These are phyloP conservation scores for Boletales sp. DNA, from an alignment of 768 basidiomycete species.

Conservation along the genomic window DNA sequence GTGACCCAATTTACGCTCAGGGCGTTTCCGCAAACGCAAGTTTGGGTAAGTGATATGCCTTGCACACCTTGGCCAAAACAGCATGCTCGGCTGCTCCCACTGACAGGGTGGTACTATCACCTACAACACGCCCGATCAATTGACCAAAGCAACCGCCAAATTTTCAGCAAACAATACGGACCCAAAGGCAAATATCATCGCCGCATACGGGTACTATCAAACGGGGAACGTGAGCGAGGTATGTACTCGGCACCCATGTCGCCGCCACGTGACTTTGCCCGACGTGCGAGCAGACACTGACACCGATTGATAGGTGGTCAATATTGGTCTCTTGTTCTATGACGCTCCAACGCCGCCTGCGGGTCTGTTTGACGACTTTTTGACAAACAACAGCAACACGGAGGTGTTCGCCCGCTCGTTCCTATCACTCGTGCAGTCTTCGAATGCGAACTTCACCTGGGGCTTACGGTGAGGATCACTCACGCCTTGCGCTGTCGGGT, in stretches of 20 bases:
- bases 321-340: conserved; percentile 49
- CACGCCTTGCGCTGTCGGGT: background rate
- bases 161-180: conserved; percentile 20
- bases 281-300: too few relatives aligned
- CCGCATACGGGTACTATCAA: conserved; percentile 33
- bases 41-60: conserved; percentile 17
- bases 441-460: conserved; percentile 12
- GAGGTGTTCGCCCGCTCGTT: conserved; percentile 20
- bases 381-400: conserved; percentile 10
- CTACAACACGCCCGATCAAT: conserved; percentile 19
- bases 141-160: conserved; percentile 23
- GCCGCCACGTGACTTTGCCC: conserved; percentile 1
- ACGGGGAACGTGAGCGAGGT: conserved; percentile 36
- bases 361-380: conserved; percentile 30
- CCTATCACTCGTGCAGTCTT: conserved; percentile 23
- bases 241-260: conserved; percentile 3
- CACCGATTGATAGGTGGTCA: conserved; percentile 4
- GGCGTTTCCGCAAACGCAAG: conserved; percentile 32
- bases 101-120: conserved; percentile 48
- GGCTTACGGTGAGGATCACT: conserved; percentile 22
- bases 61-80: background rate
- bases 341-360: conserved; percentile 38
- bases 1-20: conserved; percentile 56
- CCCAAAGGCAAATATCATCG: conserved; percentile 36
- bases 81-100: conserved; percentile 2